Evolutionary conservation across 1,284 basidiomycete genomes (phyloP).

Genomic region (Amylostereum areolatum): DNA sequence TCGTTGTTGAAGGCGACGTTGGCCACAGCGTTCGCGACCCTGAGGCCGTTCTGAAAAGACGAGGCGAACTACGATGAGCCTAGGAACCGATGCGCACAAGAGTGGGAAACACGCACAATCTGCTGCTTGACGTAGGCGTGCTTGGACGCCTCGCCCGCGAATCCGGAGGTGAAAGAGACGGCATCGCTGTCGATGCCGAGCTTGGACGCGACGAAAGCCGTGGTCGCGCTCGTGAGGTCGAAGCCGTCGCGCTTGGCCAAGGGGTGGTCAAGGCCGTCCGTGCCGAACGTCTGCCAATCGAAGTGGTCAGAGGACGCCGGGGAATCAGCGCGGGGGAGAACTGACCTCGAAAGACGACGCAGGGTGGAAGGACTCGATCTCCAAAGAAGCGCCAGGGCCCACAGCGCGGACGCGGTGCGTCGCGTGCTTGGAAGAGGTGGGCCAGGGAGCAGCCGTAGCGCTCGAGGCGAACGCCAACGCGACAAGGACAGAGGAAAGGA

Average conservation of each 20-base stretch:
- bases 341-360: conserved; percentile 36
- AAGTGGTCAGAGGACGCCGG: neutral
- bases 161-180: conserved; percentile 21
- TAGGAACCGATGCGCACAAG: neutral
- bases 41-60: conserved; percentile 28
- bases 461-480: conserved; percentile 22
- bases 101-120: conserved; percentile 19
- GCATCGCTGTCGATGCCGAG: conserved; percentile 18
- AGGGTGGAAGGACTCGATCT: conserved; percentile 36
- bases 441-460: conserved; percentile 23
- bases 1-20: conserved; percentile 36
- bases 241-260: conserved; percentile 23
- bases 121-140: conserved; percentile 35
- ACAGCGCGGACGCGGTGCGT: conserved; percentile 36
- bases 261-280: conserved; percentile 27
- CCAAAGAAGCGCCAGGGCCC: conserved; percentile 17
- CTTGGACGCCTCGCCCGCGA: conserved; percentile 21
- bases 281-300: conserved; percentile 33
- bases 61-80: neutral
- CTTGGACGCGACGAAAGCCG: conserved; percentile 24
- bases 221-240: conserved; percentile 21
- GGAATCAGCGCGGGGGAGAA: neutral
- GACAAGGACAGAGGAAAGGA: conserved; percentile 23
- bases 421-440: conserved; percentile 25
- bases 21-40: conserved; percentile 39